These are phyloP conservation scores for Oryza australiensis DNA, from an alignment of 176 grass and related monocot genomes.

Conservation along the genomic window DNA sequence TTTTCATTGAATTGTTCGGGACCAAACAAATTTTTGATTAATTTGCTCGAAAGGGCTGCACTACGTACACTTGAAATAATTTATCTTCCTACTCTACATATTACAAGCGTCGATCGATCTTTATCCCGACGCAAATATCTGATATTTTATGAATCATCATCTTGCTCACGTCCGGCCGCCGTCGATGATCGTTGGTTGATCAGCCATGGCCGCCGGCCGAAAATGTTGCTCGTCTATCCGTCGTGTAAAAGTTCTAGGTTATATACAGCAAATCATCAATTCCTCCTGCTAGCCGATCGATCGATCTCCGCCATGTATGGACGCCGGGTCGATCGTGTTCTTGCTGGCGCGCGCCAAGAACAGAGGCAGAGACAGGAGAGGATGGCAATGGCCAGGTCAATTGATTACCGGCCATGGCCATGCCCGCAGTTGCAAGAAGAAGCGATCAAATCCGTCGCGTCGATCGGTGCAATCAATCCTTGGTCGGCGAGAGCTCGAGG, in stretches of 20 bases:
- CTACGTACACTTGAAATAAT: neutral
- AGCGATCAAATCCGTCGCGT: neutral
- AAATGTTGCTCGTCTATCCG: neutral
- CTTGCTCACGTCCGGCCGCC: neutral
- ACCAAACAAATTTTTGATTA: neutral
- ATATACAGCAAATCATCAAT: neutral
- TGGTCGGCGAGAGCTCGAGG: slow-evolving; percentile 59
- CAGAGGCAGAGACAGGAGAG: neutral
- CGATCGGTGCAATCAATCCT: neutral
- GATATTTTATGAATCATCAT: neutral
- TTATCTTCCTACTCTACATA: neutral
- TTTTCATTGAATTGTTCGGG: neutral
- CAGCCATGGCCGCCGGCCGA: neutral
- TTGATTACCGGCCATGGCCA: neutral
- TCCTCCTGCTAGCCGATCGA: neutral
- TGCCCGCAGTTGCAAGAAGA: neutral
- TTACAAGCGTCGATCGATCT: neutral
- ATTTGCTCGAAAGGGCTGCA: neutral
- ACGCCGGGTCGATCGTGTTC: neutral
- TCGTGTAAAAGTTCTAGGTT: neutral
- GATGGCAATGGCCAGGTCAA: neutral
- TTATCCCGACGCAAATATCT: no score
- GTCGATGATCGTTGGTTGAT: neutral
- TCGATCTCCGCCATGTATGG: neutral
- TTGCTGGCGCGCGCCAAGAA: neutral